These are phyloP conservation scores for Dothideomycetes sp. DNA, from an alignment of 2,329 filamentous ascomycete genomes.

Conservation along the genomic window DNA sequence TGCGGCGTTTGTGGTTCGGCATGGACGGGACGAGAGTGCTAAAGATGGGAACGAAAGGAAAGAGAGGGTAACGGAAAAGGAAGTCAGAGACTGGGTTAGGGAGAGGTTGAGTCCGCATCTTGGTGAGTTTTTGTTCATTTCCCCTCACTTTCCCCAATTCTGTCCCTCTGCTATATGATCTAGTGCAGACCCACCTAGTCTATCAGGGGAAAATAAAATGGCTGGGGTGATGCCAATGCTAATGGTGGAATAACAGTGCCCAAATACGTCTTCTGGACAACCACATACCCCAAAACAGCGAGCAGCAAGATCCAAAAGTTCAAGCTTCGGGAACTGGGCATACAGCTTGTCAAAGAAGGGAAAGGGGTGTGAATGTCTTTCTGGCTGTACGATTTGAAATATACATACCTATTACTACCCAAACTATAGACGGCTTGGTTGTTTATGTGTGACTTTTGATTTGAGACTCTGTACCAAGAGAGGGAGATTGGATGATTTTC, in stretches of 20 bases:
- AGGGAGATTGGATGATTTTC: too few species aligned
- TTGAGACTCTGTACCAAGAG: too few species aligned
- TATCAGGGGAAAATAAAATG: too few species aligned
- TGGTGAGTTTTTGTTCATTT: background rate
- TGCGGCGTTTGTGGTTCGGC: conserved; percentile 57
- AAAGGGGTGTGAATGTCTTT: background rate
- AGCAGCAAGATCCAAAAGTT: conserved; percentile 97
- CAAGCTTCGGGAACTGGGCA: conserved; percentile 60
- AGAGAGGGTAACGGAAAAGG: conserved; percentile 34
- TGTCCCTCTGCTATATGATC: too few species aligned
- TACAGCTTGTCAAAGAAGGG: conserved; percentile 16
- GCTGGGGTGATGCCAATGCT: too few species aligned
- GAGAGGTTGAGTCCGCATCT: conserved; percentile 60
- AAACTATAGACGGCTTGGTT: too few species aligned
- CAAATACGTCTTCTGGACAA: conserved; percentile 78
- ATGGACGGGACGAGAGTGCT: conserved; percentile 23
- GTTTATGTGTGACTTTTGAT: too few species aligned
- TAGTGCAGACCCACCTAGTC: too few species aligned
- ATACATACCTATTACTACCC: too few species aligned
- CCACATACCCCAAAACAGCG: conserved; percentile 84
- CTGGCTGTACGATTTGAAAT: too few species aligned
- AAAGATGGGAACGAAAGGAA: conserved; percentile 24
- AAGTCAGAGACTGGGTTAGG: conserved; percentile 62
- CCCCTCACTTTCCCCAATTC: conserved; percentile 5
- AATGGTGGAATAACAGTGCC: conserved; percentile 41